A percentile compares a stretch with the other conserved stretches of the same genome.
These are phyloP conservation scores for Phytophthora podocarpi DNA, from an alignment of 352 stramenopile species.

Conservation along the genomic window DNA sequence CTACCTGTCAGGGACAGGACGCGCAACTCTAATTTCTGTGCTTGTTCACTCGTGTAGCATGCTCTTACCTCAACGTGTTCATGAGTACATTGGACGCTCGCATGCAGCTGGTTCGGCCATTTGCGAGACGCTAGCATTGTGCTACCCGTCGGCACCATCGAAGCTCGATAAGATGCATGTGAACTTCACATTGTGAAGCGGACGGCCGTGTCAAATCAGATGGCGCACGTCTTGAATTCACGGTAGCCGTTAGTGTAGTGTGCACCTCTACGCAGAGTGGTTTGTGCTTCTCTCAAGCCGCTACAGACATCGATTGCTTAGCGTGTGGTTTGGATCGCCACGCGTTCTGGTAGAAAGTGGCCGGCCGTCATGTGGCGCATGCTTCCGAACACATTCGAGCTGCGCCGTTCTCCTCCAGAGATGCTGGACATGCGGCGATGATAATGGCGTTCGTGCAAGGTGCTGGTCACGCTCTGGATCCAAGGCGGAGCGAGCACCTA, in stretches of 20 bases:
- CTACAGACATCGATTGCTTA: conserved; percentile 9
- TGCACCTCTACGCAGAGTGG: too few relatives aligned
- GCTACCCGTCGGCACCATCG: background rate
- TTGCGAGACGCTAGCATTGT: too few relatives aligned
- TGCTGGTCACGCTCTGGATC: conserved; percentile 3
- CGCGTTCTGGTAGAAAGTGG: conserved; percentile 3
- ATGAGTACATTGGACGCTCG: too few relatives aligned
- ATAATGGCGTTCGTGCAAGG: too few relatives aligned
- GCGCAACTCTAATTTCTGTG: too few relatives aligned
- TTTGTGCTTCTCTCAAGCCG: conserved; percentile 10
- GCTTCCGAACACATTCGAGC: conserved; percentile 13
- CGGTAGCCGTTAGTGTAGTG: conserved; percentile 16
- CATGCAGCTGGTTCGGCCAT: background rate
- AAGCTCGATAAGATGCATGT: background rate
- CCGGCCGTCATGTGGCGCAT: background rate
- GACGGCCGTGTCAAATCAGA: background rate
- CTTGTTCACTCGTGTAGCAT: too few relatives aligned
- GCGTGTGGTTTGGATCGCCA: conserved; percentile 7
- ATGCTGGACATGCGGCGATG: too few relatives aligned
- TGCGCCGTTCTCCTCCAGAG: too few relatives aligned
- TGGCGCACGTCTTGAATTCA: background rate
- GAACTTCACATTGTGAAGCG: conserved; percentile 7
- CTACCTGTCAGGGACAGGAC: too few relatives aligned
- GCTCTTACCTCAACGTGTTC: too few relatives aligned
- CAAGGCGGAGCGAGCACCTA: background rate